Conservation (phyloP, 495 filamentous ascomycete genomes). For the Cairneyella variabilis region DNA sequence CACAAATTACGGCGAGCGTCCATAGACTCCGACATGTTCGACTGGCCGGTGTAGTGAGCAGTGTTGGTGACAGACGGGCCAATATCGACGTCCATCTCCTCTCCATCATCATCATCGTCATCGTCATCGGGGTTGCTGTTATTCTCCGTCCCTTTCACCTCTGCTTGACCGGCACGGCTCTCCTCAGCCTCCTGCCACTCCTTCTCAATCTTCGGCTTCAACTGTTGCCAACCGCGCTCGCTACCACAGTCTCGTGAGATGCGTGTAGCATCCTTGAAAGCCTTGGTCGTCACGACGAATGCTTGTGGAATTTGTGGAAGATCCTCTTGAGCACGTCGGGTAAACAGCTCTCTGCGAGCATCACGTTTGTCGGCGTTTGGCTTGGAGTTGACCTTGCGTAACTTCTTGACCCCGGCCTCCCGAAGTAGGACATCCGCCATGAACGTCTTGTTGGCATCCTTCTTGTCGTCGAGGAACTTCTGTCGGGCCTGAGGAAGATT, state of each 20-base stretch:
- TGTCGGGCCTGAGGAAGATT: slow-evolving; percentile 11
- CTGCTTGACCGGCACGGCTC: no score
- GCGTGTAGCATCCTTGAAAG: slow-evolving; percentile 23
- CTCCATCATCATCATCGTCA: no score
- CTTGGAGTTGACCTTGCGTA: slow-evolving; percentile 8
- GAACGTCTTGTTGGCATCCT: slow-evolving; percentile 20
- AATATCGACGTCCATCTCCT: no score
- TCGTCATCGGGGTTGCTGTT: no score
- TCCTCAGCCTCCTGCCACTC: no score
- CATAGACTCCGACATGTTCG: no score
- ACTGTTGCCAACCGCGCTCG: slow-evolving; percentile 24
- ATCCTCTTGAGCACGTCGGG: slow-evolving; percentile 18
- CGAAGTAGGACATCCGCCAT: slow-evolving; percentile 21
- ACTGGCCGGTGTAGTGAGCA: no score
- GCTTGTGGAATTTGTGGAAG: slow-evolving; percentile 20
- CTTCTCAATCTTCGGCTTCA: slow-evolving; percentile 25
- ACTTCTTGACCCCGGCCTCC: slow-evolving; percentile 13
- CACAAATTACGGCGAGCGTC: no score
- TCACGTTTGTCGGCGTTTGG: slow-evolving; percentile 17
- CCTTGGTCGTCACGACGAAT: slow-evolving; percentile 19
- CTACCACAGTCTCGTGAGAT: slow-evolving; percentile 25
- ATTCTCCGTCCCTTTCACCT: no score
- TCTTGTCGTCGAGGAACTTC: slow-evolving; percentile 17
- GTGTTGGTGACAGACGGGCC: no score
- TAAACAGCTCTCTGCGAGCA: slow-evolving; percentile 22